phyloP scores from a whole-genome alignment of 2,329 filamentous ascomycete species.

The Fusarium sp. region DNA sequence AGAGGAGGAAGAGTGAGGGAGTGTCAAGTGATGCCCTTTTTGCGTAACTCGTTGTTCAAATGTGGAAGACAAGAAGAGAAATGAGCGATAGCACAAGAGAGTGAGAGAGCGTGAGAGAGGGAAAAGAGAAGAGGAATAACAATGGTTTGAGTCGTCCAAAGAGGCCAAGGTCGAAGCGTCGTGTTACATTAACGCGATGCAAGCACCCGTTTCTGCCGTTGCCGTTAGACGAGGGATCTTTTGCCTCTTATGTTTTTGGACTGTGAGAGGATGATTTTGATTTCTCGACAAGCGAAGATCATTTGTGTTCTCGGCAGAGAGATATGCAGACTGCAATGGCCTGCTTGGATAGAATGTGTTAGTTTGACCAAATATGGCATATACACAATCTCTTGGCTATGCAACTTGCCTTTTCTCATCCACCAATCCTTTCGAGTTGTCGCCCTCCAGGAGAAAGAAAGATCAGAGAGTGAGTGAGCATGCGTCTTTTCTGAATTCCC shows the following conservation, averaged over 20 bases:
- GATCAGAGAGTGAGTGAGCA: neutral
- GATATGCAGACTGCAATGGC: neutral
- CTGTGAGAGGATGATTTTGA: neutral
- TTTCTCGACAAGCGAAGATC: neutral
- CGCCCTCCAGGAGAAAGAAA: neutral
- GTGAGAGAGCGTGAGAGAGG: neutral
- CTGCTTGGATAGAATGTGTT: neutral
- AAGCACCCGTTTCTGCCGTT: constrained; percentile 22
- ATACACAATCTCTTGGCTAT: constrained; percentile 7
- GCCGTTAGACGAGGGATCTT: neutral
- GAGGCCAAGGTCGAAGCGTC: constrained; percentile 17
- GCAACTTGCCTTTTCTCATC: neutral
- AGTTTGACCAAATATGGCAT: neutral
- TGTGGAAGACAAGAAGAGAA: neutral
- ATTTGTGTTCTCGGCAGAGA: neutral
- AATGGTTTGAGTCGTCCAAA: constrained; percentile 19
- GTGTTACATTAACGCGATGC: constrained; percentile 27
- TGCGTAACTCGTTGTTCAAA: constrained; percentile 8
- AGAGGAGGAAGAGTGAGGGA: neutral
- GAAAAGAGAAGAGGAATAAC: neutral
- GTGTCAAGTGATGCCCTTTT: neutral
- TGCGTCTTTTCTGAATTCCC: neutral
- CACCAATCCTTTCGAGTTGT: neutral
- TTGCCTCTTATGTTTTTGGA: neutral
- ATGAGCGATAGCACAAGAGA: neutral